Conservation (phyloP, 1,284 basidiomycete genomes). For the Fomitopsis pinicola region DNA sequence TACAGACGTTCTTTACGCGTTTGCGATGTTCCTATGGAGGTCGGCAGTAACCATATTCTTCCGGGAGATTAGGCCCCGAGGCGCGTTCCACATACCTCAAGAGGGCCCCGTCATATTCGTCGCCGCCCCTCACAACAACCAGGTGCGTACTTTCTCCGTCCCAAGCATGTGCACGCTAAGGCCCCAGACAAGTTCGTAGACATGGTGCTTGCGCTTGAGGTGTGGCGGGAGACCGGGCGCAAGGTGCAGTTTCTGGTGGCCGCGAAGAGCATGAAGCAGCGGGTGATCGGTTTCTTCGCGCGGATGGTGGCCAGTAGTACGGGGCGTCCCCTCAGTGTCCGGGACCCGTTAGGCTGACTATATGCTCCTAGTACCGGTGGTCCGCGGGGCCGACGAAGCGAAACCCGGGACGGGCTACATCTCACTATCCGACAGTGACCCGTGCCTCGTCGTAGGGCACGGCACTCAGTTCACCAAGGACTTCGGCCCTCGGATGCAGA, state of each 20-base stretch:
- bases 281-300: constrained; percentile 81
- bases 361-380: constrained; percentile 88
- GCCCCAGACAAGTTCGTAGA: constrained; percentile 78
- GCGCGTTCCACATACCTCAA: constrained; percentile 91
- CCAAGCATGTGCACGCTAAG: constrained; percentile 5
- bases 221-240: constrained; percentile 80
- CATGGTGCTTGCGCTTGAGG: constrained; percentile 84
- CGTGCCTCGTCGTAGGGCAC: constrained; percentile 76
- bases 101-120: constrained; percentile 96
- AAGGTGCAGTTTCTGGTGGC: constrained; percentile 90
- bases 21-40: constrained; percentile 82
- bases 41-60: constrained; percentile 95
- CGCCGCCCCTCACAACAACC: constrained; percentile 96
- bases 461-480: constrained; percentile 80
- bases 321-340: constrained; percentile 18
- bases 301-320: constrained; percentile 75
- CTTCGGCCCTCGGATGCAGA: constrained; percentile 79
- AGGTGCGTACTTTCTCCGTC: constrained; percentile 43
- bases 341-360: constrained; percentile 68
- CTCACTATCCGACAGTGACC: constrained; percentile 70
- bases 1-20: constrained; percentile 1
- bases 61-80: constrained; percentile 91
- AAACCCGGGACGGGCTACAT: constrained; percentile 77
- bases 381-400: constrained; percentile 87
- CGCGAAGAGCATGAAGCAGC: constrained; percentile 84